These are phyloP conservation scores for Talaromyces pinophilus DNA, from an alignment of 2,329 filamentous ascomycete genomes.

Conservation along the genomic window DNA sequence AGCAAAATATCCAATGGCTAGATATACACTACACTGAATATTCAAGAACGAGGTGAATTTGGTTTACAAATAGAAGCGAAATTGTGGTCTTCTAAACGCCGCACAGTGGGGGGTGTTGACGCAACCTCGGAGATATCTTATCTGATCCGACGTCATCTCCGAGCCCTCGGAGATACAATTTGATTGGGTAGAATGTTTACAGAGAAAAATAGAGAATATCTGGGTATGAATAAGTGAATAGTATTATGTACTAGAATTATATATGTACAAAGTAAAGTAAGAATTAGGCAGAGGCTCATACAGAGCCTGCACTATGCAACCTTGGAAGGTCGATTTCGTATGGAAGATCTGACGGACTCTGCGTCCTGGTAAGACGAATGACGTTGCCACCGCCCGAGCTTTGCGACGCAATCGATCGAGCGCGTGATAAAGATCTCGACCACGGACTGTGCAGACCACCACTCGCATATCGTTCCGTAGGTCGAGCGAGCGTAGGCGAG, in stretches of 20 bases:
- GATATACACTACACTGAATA: not conserved
- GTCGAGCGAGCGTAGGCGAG: constrained; percentile 26
- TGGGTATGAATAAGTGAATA: not conserved
- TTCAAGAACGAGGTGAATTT: not conserved
- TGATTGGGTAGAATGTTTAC: not conserved
- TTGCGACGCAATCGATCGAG: constrained; percentile 37
- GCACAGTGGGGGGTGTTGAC: constrained; percentile 1
- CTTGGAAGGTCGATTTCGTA: constrained; percentile 35
- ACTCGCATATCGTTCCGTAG: constrained; percentile 10
- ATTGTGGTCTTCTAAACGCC: not conserved
- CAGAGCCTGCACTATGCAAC: constrained; percentile 3
- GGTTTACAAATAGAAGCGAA: not conserved
- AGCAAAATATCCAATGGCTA: not conserved
- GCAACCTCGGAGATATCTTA: constrained; percentile 20
- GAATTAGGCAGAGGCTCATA: not conserved
- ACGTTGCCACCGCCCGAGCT: constrained; percentile 41
- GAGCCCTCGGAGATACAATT: not conserved
- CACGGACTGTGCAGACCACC: constrained; percentile 37
- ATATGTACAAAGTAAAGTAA: not conserved
- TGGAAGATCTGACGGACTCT: constrained; percentile 35
- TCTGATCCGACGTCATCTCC: constrained; percentile 9
- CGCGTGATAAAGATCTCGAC: constrained; percentile 36
- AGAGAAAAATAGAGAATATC: not conserved
- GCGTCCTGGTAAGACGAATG: constrained; percentile 39
- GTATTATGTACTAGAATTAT: not conserved